These are phyloP conservation scores for Fusarium sp. DNA, from an alignment of 2,329 filamentous ascomycete genomes.

Conservation along the genomic window DNA sequence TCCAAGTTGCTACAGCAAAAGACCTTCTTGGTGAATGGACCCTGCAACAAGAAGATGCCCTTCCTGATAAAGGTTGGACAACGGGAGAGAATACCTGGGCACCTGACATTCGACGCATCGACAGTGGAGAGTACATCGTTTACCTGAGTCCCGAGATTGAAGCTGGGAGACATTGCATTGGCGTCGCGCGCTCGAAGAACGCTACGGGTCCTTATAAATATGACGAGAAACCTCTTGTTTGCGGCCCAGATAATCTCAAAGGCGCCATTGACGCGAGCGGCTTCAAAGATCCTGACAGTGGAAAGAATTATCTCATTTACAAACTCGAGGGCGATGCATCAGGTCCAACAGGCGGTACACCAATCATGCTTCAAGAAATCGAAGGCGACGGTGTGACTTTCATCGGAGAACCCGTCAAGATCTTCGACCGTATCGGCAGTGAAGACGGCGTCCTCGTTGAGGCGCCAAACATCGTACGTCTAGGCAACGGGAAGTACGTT, in stretches of 20 bases:
- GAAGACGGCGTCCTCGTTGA: conserved; percentile 8
- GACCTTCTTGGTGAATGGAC: conserved; percentile 14
- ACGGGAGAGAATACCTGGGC: conserved; percentile 13
- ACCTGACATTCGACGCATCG: conserved; percentile 7
- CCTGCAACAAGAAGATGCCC: neutral
- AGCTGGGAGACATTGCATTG: conserved; percentile 1
- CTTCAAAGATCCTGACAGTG: conserved; percentile 12
- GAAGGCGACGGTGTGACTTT: conserved; percentile 9
- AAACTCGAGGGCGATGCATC: conserved; percentile 14
- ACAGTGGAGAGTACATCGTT: conserved; percentile 7
- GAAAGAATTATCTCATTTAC: conserved; percentile 9
- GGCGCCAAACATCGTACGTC: conserved; percentile 8
- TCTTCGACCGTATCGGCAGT: conserved; percentile 9
- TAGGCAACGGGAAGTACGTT: conserved; percentile 9
- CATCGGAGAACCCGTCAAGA: neutral
- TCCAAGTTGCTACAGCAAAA: conserved; percentile 5
- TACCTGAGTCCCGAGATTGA: neutral
- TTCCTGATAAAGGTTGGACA: conserved; percentile 20
- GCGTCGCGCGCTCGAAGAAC: conserved; percentile 9
- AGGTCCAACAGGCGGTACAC: conserved; percentile 13
- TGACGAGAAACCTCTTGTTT: conserved; percentile 7
- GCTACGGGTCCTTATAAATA: conserved; percentile 3
- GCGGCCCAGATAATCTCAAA: neutral
- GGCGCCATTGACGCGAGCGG: conserved; percentile 15
- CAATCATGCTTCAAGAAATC: conserved; percentile 13